Evolutionary conservation across 1,284 basidiomycete species (phyloP).

Genomic region (Lentinus polychrous): DNA sequence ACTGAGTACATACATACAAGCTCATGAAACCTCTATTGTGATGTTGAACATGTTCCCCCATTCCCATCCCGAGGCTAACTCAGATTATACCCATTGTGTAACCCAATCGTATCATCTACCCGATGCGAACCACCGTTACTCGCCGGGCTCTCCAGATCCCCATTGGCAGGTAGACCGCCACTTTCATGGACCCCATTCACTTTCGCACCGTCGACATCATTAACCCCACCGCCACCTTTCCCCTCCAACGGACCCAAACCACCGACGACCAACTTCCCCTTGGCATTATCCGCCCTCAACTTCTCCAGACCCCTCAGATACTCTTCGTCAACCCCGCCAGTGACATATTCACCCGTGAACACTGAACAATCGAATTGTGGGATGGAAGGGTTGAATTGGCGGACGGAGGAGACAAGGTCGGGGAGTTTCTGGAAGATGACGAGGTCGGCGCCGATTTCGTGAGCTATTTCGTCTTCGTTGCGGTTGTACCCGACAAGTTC

Average conservation of each 20-base stretch:
- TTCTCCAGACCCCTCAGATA: slow-evolving; percentile 79
- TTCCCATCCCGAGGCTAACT: slow-evolving; percentile 6
- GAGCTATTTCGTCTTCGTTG: slow-evolving; percentile 71
- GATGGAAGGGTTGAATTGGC: slow-evolving; percentile 81
- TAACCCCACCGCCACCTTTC: slow-evolving; percentile 30
- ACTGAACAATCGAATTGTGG: slow-evolving; percentile 92
- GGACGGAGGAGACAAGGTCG: slow-evolving; percentile 85
- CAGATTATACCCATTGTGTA: slow-evolving; percentile 63
- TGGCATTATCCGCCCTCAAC: slow-evolving; percentile 81
- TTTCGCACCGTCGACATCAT: slow-evolving; percentile 8
- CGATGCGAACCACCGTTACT: slow-evolving; percentile 38
- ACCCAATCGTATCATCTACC: slow-evolving; percentile 69
- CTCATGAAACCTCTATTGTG: too few relatives aligned
- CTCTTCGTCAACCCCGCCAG: slow-evolving; percentile 86
- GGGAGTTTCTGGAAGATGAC: slow-evolving; percentile 97
- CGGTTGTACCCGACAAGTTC: slow-evolving; percentile 92
- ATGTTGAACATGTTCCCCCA: too few relatives aligned
- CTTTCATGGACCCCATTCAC: slow-evolving; percentile 11
- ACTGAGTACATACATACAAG: too few relatives aligned
- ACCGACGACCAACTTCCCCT: slow-evolving; percentile 33
- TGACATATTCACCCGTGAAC: slow-evolving; percentile 96
- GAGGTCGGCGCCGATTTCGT: slow-evolving; percentile 89
- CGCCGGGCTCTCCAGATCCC: slow-evolving; percentile 22
- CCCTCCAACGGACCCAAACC: slow-evolving; percentile 29
- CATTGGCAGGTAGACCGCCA: neutral